Conservation (phyloP, 73 alveolate genomes). For the Strombidium stylifer region DNA sequence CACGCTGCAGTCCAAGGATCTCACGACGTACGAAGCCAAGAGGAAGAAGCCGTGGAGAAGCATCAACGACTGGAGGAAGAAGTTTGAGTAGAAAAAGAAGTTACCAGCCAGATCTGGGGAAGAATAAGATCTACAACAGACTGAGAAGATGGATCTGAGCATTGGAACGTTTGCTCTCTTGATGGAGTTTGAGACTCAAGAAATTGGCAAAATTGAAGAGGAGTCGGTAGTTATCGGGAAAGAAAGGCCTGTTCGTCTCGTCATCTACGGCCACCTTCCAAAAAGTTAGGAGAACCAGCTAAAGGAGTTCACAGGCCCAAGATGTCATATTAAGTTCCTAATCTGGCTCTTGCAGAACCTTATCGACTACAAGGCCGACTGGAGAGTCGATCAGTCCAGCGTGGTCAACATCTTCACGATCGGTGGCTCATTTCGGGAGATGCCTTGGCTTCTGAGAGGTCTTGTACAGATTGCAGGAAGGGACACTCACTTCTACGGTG, state of each 20-base stretch:
- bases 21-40: too few relatives aligned
- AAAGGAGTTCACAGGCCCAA: background rate
- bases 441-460: slow-evolving; percentile 14
- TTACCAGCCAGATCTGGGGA: too few relatives aligned
- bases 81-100: too few relatives aligned
- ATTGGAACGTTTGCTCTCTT: too few relatives aligned
- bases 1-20: too few relatives aligned
- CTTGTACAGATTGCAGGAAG: slow-evolving; percentile 5
- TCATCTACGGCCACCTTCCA: background rate
- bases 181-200: too few relatives aligned
- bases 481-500: slow-evolving; percentile 29
- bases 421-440: slow-evolving; percentile 4
- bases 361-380: slow-evolving; percentile 9
- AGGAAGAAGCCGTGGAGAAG: too few relatives aligned
- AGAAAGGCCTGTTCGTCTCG: background rate
- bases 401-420: slow-evolving; percentile 8
- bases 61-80: too few relatives aligned
- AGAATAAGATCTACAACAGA: too few relatives aligned
- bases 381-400: slow-evolving; percentile 6
- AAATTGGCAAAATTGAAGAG: slow-evolving; percentile 8
- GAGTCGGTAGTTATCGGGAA: background rate
- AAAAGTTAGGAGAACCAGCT: too few relatives aligned
- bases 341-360: slow-evolving; percentile 5
- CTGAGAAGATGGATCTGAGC: too few relatives aligned
- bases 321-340: background rate